phyloP scores from a whole-genome alignment of 495 filamentous ascomycete species.

The Corynascus novoguineensis region DNA sequence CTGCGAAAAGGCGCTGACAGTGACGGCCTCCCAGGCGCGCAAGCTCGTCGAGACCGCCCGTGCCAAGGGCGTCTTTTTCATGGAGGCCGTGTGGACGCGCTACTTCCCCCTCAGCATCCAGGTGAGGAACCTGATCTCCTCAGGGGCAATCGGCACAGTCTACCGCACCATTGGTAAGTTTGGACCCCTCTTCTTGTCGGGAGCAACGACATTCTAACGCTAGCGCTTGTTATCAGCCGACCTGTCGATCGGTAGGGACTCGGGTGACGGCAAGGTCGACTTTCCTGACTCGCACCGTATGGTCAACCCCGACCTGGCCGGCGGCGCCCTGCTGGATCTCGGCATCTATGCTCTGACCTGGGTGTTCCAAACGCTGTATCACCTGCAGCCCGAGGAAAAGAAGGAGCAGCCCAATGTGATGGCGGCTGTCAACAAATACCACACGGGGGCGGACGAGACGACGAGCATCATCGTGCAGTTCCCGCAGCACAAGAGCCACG shows the following conservation, averaged over 20 bases:
- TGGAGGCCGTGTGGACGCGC: constrained; percentile 96
- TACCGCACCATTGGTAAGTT: constrained; percentile 59
- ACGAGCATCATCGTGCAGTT: constrained; percentile 78
- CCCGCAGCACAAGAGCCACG: constrained; percentile 58
- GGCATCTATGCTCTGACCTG: constrained; percentile 90
- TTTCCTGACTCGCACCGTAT: constrained; percentile 63
- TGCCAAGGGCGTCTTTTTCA: constrained; percentile 81
- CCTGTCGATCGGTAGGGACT: constrained; percentile 42
- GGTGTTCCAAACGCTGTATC: constrained; percentile 90
- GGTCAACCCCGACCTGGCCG: constrained; percentile 81
- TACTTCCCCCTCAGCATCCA: constrained; percentile 81
- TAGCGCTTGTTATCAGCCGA: constrained; percentile 49
- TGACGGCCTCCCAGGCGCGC: constrained; percentile 75
- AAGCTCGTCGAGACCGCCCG: constrained; percentile 68
- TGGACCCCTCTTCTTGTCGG: not conserved
- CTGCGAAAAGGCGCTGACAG: constrained; percentile 90
- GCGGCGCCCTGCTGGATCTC: constrained; percentile 79
- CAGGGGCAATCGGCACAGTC: constrained; percentile 69
- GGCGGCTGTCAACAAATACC: constrained; percentile 68
- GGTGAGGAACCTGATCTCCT: constrained; percentile 62
- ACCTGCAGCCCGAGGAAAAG: constrained; percentile 58
- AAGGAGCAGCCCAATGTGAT: constrained; percentile 45
- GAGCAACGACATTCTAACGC: not conserved
- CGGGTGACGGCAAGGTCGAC: constrained; percentile 36
- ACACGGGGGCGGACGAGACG: constrained; percentile 73